phyloP scores from a whole-genome alignment of 1,139 yeast species.

The Yamadazyma conglobata region DNA sequence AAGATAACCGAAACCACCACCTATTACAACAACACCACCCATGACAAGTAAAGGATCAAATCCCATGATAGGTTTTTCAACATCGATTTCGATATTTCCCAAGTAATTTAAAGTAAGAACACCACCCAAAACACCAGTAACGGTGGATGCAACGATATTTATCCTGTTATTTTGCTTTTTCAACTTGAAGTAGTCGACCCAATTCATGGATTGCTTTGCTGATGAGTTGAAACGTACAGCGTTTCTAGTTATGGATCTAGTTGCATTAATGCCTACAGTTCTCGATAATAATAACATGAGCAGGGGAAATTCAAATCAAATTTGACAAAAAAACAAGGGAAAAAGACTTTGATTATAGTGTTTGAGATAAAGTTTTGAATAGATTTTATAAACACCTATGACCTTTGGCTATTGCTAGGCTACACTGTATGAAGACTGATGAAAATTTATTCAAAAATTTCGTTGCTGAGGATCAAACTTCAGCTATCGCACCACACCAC shows the following conservation, averaged over 20 bases:
- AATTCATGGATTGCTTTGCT: constrained; percentile 32
- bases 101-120: constrained; percentile 71
- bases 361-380: too few relatives aligned
- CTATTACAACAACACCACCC: constrained; percentile 60
- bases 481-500: too few relatives aligned
- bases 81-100: constrained; percentile 78
- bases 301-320: too few relatives aligned
- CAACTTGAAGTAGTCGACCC: constrained; percentile 78
- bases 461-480: too few relatives aligned
- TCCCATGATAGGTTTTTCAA: constrained; percentile 79
- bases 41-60: constrained; percentile 81
- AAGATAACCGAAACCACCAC: constrained; percentile 77
- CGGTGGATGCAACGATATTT: constrained; percentile 61
- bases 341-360: too few relatives aligned
- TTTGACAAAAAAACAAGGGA: too few relatives aligned
- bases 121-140: constrained; percentile 68
- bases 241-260: constrained; percentile 3
- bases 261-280: constrained; percentile 1
- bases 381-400: too few relatives aligned
- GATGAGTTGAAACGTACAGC: constrained; percentile 6
- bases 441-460: too few relatives aligned
- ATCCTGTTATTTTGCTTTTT: constrained; percentile 73
- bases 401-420: too few relatives aligned
- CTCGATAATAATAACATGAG: constrained; percentile 2
- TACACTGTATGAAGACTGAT: too few relatives aligned